Evolutionary conservation across 2,329 filamentous ascomycete species (phyloP).

Genomic region (Botryosphaeria dothidea): DNA sequence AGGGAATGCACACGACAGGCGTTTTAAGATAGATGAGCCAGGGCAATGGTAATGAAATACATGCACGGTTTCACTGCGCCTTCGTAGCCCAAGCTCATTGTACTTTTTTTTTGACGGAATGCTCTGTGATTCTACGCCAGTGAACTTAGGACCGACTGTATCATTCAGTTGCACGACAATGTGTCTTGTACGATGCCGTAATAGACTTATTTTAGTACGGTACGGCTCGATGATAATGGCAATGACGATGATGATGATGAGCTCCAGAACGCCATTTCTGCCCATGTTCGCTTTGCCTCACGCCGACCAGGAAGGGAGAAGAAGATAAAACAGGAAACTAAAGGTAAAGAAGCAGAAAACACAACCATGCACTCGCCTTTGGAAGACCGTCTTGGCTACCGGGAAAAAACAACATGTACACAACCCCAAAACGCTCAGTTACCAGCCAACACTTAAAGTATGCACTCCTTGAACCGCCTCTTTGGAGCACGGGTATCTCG

Average conservation of each 20-base stretch:
- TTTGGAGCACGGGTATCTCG: conserved; percentile 8
- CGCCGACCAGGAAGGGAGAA: background rate
- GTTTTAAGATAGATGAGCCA: conserved; percentile 3
- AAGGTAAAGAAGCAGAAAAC: background rate
- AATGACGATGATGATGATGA: conserved; percentile 1
- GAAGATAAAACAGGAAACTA: background rate
- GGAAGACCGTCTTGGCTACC: background rate
- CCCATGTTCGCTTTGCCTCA: conserved; percentile 16
- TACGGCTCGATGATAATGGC: background rate
- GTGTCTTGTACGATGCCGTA: background rate
- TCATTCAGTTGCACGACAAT: background rate
- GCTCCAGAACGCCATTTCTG: conserved; percentile 15
- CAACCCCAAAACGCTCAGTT: background rate
- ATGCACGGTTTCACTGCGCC: background rate
- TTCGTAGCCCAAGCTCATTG: background rate
- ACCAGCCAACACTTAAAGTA: background rate
- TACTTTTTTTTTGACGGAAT: too few species aligned
- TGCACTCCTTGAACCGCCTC: conserved; percentile 8
- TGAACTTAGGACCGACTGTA: background rate
- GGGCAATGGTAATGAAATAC: conserved; percentile 4
- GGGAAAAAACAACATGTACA: conserved; percentile 5
- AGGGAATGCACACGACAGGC: background rate
- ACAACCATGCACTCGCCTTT: background rate
- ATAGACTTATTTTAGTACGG: background rate
- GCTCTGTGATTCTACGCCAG: background rate